Percentiles rank a stretch among this genome's conserved stretches.
Evolutionary conservation across 1,139 yeast genomes (phyloP).

Genomic region (Saccharomyces hybrid): DNA sequence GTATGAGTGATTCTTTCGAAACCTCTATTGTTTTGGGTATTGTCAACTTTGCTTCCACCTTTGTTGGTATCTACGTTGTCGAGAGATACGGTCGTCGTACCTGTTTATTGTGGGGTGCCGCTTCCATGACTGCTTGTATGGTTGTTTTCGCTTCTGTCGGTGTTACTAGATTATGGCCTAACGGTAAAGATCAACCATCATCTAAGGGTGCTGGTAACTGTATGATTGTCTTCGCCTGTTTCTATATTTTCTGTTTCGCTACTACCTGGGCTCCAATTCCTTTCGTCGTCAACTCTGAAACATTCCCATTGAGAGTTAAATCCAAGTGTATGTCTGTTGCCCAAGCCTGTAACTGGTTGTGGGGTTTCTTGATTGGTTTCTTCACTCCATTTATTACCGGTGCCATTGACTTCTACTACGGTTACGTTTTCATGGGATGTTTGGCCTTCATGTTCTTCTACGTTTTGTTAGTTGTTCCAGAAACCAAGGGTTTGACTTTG

Average conservation of each 20-base stretch:
- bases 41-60: conserved; percentile 66
- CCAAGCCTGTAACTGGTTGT: conserved; percentile 47
- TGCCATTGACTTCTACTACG: conserved; percentile 39
- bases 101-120: conserved; percentile 54
- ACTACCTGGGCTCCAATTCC: conserved; percentile 80
- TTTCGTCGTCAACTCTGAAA: conserved; percentile 62
- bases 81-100: conserved; percentile 63
- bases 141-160: conserved; percentile 61
- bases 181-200: conserved; percentile 43
- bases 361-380: conserved; percentile 69
- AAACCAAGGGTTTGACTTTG: conserved; percentile 60
- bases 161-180: conserved; percentile 48
- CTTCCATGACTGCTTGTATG: conserved; percentile 54
- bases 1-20: conserved; percentile 60
- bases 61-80: conserved; percentile 54
- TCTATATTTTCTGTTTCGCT: conserved; percentile 73
- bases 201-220: conserved; percentile 56
- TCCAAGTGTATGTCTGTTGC: conserved; percentile 71
- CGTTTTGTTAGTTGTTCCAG: conserved; percentile 57
- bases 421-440: conserved; percentile 68
- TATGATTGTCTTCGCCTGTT: conserved; percentile 68
- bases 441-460: conserved; percentile 49
- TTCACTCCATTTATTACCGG: conserved; percentile 61
- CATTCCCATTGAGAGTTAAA: conserved; percentile 69
- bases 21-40: conserved; percentile 69